These are phyloP conservation scores for Fagus crenata DNA, from an alignment of 306 rosid species.

Conservation along the genomic window DNA sequence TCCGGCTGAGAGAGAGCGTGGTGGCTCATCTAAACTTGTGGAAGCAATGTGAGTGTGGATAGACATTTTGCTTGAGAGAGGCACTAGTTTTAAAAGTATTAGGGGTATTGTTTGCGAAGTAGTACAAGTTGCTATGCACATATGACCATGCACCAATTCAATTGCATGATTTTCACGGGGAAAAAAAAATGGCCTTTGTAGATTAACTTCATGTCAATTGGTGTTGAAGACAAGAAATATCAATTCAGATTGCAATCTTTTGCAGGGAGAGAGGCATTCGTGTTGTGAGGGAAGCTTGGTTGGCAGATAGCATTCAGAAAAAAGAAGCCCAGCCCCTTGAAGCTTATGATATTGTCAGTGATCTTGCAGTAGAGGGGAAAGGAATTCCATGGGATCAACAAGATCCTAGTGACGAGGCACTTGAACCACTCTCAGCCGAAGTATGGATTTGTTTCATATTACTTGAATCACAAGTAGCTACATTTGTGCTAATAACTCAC, in stretches of 20 bases:
- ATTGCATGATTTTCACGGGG: background rate
- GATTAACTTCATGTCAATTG: background rate
- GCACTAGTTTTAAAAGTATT: background rate
- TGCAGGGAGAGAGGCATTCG: conserved; percentile 67
- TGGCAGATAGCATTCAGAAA: conserved; percentile 67
- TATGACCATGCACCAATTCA: background rate
- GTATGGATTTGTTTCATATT: conserved; percentile 37
- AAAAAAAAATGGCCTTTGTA: background rate
- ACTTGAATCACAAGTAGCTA: background rate
- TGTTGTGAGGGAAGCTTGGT: conserved; percentile 73
- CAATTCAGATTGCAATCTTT: background rate
- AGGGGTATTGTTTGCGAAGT: background rate
- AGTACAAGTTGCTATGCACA: background rate
- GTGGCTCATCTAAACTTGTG: conserved; percentile 65
- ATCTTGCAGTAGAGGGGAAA: conserved; percentile 67
- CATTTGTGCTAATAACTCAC: background rate
- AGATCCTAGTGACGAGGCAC: conserved; percentile 74
- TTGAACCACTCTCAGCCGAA: conserved; percentile 67
- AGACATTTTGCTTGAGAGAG: background rate
- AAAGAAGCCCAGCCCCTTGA: conserved; percentile 81
- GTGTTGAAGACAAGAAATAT: background rate
- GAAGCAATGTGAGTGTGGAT: conserved; percentile 60
- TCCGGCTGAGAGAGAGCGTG: conserved; percentile 62
- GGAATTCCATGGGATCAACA: conserved; percentile 85
- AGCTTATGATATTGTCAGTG: conserved; percentile 68